A percentile compares a stretch with the other conserved stretches of the same genome.
Evolutionary conservation across 371 early-diverging fungal genomes (phyloP).

Genomic region (Capniomyces stellatus): DNA sequence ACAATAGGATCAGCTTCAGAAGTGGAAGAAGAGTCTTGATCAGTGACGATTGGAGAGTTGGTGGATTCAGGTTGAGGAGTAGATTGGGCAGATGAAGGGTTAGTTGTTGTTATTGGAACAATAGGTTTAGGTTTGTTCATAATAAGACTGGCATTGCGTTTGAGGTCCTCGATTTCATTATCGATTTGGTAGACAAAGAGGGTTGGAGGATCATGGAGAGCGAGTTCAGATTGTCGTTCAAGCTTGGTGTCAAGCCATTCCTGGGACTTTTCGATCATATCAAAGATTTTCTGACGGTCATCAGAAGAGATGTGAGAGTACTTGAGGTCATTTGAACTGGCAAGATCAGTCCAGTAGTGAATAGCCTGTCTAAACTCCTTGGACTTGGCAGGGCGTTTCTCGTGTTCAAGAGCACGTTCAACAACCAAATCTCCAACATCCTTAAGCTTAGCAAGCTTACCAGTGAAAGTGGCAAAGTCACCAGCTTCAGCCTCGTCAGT

Average conservation of each 20-base stretch:
- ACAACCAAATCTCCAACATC: slow-evolving; percentile 65
- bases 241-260: slow-evolving; percentile 75
- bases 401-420: slow-evolving; percentile 63
- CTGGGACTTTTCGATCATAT: slow-evolving; percentile 52
- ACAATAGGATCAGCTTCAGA: slow-evolving; percentile 1
- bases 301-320: slow-evolving; percentile 73
- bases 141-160: slow-evolving; percentile 53
- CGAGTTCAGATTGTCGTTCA: slow-evolving; percentile 45
- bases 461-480: slow-evolving; percentile 61
- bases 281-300: slow-evolving; percentile 65
- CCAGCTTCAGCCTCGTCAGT: slow-evolving; percentile 86
- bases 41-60: slow-evolving; percentile 7
- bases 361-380: slow-evolving; percentile 58
- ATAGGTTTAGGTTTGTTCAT: slow-evolving; percentile 79
- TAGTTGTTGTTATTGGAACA: slow-evolving; percentile 5
- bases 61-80: slow-evolving; percentile 31
- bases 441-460: slow-evolving; percentile 60
- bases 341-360: slow-evolving; percentile 46
- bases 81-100: slow-evolving; percentile 29
- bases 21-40: slow-evolving; percentile 22
- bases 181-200: slow-evolving; percentile 53
- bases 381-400: slow-evolving; percentile 68
- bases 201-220: slow-evolving; percentile 56
- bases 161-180: slow-evolving; percentile 46
- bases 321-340: slow-evolving; percentile 56